Evolutionary conservation across 164 flowering plant species (phyloP).

Genomic region (Piper longum): DNA sequence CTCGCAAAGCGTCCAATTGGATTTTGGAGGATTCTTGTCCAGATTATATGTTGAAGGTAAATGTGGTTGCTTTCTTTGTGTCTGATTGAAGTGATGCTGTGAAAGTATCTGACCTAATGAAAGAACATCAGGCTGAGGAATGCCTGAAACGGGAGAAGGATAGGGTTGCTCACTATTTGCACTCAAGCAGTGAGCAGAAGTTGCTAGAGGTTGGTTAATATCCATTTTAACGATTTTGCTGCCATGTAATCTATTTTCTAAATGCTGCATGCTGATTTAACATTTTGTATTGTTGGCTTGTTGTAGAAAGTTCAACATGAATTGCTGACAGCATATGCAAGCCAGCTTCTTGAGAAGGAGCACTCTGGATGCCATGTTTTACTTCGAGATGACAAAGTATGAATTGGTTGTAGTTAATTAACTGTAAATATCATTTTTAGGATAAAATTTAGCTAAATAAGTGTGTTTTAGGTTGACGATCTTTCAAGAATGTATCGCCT

Average conservation of each 20-base stretch:
- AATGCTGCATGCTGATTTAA: too few relatives aligned
- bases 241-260: too few relatives aligned
- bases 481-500: constrained; percentile 91
- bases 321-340: constrained; percentile 29
- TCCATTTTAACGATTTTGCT: not conserved
- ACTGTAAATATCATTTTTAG: constrained; percentile 44
- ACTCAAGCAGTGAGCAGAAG: constrained; percentile 69
- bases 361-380: constrained; percentile 88
- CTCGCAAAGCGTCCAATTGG: constrained; percentile 54
- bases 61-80: not conserved
- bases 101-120: too few relatives aligned
- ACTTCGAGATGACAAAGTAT: constrained; percentile 63
- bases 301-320: constrained; percentile 26
- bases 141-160: constrained; percentile 79
- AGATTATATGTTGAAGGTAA: constrained; percentile 71
- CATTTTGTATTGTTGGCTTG: not conserved
- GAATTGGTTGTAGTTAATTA: constrained; percentile 45
- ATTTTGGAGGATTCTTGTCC: constrained; percentile 69
- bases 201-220: constrained; percentile 44
- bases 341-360: constrained; percentile 82
- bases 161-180: constrained; percentile 71
- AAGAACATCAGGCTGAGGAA: constrained; percentile 53
- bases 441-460: too few relatives aligned
- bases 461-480: constrained; percentile 38
- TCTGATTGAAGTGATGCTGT: too few relatives aligned